Evolutionary conservation across 768 basidiomycete genomes (phyloP).

Genomic region (Sarcodon aspratus): DNA sequence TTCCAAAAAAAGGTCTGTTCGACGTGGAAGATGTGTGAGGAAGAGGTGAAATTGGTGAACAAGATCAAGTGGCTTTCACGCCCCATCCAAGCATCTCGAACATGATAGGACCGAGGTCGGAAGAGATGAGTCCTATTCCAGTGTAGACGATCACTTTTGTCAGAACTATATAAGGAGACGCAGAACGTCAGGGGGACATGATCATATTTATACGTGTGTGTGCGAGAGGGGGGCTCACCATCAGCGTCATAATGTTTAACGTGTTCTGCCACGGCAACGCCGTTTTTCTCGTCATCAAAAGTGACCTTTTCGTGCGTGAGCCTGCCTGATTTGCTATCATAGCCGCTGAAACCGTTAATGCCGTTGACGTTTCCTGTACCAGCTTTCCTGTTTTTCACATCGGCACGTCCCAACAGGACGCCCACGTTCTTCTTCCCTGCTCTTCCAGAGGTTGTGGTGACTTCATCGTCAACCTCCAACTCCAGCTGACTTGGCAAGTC

Average conservation of each 20-base stretch:
- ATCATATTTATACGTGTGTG: neutral
- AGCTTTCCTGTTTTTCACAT: constrained; percentile 1
- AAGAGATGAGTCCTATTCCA: constrained; percentile 68
- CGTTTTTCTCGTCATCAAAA: constrained; percentile 18
- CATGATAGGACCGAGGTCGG: constrained; percentile 49
- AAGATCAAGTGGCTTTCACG: constrained; percentile 16
- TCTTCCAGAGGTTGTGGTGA: constrained; percentile 8
- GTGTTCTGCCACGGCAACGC: constrained; percentile 8
- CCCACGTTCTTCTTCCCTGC: neutral
- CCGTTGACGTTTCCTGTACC: constrained; percentile 1
- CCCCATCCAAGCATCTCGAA: constrained; percentile 68
- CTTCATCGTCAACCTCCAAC: constrained; percentile 14
- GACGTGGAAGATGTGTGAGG: no score
- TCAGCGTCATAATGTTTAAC: constrained; percentile 81
- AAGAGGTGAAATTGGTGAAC: no score
- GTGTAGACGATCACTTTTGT: constrained; percentile 87
- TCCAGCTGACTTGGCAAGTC: constrained; percentile 44
- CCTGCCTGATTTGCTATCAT: constrained; percentile 1
- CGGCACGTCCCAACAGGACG: neutral
- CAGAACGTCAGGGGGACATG: neutral
- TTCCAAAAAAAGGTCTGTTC: no score
- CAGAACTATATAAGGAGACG: constrained; percentile 39
- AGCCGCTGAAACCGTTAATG: neutral
- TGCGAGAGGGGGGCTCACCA: constrained; percentile 35
- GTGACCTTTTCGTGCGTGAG: constrained; percentile 2